Conservation (phyloP, 768 basidiomycete genomes). For the Suillus decipiens region DNA sequence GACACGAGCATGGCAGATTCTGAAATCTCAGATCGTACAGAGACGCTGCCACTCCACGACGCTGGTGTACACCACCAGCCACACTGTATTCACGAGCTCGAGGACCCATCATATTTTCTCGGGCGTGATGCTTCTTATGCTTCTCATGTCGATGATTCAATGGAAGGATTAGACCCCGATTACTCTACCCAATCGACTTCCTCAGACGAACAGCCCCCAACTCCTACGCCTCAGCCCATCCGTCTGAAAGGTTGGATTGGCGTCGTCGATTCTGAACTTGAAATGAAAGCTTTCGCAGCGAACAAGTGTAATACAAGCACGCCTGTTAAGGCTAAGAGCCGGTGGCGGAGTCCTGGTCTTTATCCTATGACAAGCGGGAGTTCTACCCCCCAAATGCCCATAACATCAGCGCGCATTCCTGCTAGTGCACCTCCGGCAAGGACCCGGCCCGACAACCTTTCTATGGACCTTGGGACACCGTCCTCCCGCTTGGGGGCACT, state of each 20-base stretch:
- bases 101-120: conserved; percentile 34
- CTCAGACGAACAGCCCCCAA: conserved; percentile 17
- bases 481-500: neutral
- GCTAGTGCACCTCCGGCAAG: neutral
- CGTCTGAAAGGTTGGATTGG: conserved; percentile 58
- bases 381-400: neutral
- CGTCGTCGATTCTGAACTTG: conserved; percentile 51
- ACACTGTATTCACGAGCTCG: conserved; percentile 59
- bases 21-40: neutral
- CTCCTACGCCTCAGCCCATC: conserved; percentile 33
- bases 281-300: conserved; percentile 51
- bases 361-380: neutral
- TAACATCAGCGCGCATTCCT: neutral
- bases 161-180: conserved; percentile 5
- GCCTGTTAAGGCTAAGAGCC: conserved; percentile 25
- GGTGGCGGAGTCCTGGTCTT: conserved; percentile 9
- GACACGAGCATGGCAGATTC: conserved; percentile 11
- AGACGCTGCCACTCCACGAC: conserved; percentile 10
- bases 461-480: neutral
- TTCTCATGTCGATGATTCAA: conserved; percentile 8
- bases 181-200: neutral
- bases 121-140: conserved; percentile 13
- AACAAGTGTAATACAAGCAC: conserved; percentile 32
- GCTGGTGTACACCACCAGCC: conserved; percentile 20
- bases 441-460: neutral